Evolutionary conservation across 2,329 filamentous ascomycete genomes (phyloP).

Genomic region (Penicillium palitans): DNA sequence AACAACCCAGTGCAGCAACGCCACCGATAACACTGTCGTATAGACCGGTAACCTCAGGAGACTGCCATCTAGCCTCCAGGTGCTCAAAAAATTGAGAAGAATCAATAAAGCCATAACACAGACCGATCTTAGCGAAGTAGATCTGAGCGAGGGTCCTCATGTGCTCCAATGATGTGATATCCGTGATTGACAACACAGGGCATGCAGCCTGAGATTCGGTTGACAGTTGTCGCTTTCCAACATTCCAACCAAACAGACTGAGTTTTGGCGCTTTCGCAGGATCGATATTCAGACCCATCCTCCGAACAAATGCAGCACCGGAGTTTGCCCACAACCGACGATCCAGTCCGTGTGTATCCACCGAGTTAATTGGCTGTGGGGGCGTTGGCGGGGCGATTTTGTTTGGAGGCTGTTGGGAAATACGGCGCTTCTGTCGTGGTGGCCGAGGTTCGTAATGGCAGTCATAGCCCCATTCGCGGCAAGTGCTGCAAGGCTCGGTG

Average conservation of each 20-base stretch:
- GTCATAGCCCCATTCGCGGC: slow-evolving; percentile 31
- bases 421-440: slow-evolving; percentile 9
- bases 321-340: slow-evolving; percentile 54
- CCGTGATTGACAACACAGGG: slow-evolving; percentile 39
- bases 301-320: slow-evolving; percentile 54
- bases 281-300: slow-evolving; percentile 54
- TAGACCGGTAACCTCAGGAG: slow-evolving; percentile 24
- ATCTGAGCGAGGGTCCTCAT: slow-evolving; percentile 47
- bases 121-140: slow-evolving; percentile 55
- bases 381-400: not conserved
- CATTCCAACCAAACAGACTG: slow-evolving; percentile 58
- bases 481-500: slow-evolving; percentile 28
- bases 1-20: slow-evolving; percentile 53
- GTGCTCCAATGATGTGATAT: slow-evolving; percentile 49
- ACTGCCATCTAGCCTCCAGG: slow-evolving; percentile 26
- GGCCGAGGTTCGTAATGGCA: slow-evolving; percentile 27
- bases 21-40: slow-evolving; percentile 54
- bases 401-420: slow-evolving; percentile 1
- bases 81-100: slow-evolving; percentile 20
- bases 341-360: slow-evolving; percentile 28
- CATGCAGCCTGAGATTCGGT: slow-evolving; percentile 4
- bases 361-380: not conserved
- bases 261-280: slow-evolving; percentile 53
- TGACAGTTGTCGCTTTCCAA: slow-evolving; percentile 32
- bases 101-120: slow-evolving; percentile 54